Evolutionary conservation across 2,329 filamentous ascomycete genomes (phyloP).

Genomic region (Hymenoscyphus fraxineus): DNA sequence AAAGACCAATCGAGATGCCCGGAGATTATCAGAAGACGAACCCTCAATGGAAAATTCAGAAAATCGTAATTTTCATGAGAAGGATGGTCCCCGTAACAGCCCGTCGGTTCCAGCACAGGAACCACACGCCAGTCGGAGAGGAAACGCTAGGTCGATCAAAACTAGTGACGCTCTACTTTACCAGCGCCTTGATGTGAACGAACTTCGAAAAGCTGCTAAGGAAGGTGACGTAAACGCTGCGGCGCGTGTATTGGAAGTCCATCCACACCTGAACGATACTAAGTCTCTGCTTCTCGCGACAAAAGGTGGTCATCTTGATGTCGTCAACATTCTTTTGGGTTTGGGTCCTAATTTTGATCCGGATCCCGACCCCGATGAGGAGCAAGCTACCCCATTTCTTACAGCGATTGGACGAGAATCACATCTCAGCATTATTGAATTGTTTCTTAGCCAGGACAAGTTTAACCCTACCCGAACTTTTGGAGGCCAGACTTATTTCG

Average conservation of each 20-base stretch:
- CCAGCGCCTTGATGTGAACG: conserved; percentile 58
- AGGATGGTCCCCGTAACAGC: conserved; percentile 56
- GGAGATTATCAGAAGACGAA: conserved; percentile 56
- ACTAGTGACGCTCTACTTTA: conserved; percentile 62
- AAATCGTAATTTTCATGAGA: conserved; percentile 46
- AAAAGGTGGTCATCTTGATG: conserved; percentile 76
- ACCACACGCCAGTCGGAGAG: conserved; percentile 40
- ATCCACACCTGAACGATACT: conserved; percentile 62
- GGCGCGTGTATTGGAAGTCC: conserved; percentile 56
- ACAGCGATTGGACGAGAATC: conserved; percentile 90
- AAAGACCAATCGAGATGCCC: conserved; percentile 49
- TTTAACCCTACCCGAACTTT: conserved; percentile 80
- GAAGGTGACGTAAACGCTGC: conserved; percentile 60
- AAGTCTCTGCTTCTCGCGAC: conserved; percentile 88
- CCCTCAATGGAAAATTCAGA: conserved; percentile 39
- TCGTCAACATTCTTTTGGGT: conserved; percentile 42
- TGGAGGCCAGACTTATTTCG: conserved; percentile 77
- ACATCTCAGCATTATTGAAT: conserved; percentile 78
- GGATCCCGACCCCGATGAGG: conserved; percentile 66
- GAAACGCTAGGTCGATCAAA: conserved; percentile 54
- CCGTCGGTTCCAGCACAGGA: conserved; percentile 39
- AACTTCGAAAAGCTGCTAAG: conserved; percentile 56
- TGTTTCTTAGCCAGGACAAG: conserved; percentile 69
- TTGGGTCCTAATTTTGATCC: conserved; percentile 50
- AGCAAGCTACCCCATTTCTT: conserved; percentile 87